Evolutionary conservation across 192 early-diverging fungal species (phyloP).

Genomic region (Neocallimastix lanati): DNA sequence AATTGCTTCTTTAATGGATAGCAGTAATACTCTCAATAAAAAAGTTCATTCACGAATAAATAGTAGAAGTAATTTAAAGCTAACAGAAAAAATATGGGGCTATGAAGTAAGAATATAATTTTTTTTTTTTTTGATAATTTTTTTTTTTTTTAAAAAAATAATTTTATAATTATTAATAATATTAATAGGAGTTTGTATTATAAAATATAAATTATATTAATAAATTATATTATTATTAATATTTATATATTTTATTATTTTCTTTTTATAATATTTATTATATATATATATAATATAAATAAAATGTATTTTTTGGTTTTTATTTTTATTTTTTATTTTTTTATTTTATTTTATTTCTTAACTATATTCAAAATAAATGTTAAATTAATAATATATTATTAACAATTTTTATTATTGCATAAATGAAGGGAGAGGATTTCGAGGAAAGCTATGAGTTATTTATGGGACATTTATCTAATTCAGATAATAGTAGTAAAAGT

Average conservation of each 20-base stretch:
- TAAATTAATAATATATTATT: no score
- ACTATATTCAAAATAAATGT: no score
- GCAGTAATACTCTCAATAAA: neutral
- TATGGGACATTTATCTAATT: neutral
- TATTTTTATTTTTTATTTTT: no score
- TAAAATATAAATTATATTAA: no score
- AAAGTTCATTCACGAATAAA: neutral
- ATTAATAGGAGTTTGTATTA: no score
- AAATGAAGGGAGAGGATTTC: neutral
- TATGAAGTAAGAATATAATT: neutral
- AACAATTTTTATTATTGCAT: no score
- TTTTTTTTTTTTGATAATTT: neutral
- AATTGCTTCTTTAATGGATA: neutral
- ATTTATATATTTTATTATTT: no score
- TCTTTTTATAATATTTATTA: no score
- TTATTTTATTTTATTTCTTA: no score
- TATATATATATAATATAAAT: no score
- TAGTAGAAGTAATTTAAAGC: neutral
- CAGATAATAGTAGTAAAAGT: neutral
- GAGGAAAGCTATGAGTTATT: neutral
- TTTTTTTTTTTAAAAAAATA: neutral
- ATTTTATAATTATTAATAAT: neutral
- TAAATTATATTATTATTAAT: no score
- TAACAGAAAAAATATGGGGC: neutral
- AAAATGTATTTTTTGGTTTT: no score